Evolutionary conservation across 1,284 basidiomycete species (phyloP), one percentile per base, ranked within the genome.

Genomic region (Ustilago vetiveriae): DNA sequence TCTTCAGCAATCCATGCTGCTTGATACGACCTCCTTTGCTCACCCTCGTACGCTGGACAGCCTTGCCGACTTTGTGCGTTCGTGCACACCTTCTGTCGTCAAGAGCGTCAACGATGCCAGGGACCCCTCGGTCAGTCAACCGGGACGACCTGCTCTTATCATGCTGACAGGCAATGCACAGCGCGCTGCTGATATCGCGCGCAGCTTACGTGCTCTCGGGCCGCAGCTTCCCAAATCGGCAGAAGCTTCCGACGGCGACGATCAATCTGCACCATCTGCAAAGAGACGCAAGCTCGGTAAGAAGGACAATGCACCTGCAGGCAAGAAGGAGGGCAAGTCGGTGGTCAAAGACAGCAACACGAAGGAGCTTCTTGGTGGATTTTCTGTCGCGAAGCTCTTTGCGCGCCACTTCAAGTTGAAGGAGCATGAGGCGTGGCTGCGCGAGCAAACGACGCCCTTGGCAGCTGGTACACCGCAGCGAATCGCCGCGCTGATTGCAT

Each of bases 341-440:
- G 36, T 21, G 2, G 41, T 40, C 27, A 36, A 32, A 23, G 39
- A 39, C 30, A 53, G 45, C 36, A 51, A 45, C 16, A 38, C 22
- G 30, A 48, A 57, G 22, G 47, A 39, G 16, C 29, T 57, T 27
- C 36, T 65, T 29, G 62, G 62, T 16, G 62, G 62, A 10, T 57
- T 70, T 26, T 60, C 62, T 8, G 78, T 80, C 1, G 78, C 70
- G 22, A 80, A 80, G 58, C 71, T 80, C 22, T 80, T 80, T 62
- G 76, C 78, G 26, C 74, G 78, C 19, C 78, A 80, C 44, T 80
- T 80, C 36, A 80, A 80, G 59, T 54, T 75, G 39, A 65, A 73
- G 48, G 75, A 73, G 45, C 76, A 79, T 41, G 66, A 59, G 30
- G 48, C 58, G n/a, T 78, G 69, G 64, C 66, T 80, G n/a, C 39